phyloP scores from a whole-genome alignment of 2,329 filamentous ascomycete genomes.

The Bipolaris sorokiniana region DNA sequence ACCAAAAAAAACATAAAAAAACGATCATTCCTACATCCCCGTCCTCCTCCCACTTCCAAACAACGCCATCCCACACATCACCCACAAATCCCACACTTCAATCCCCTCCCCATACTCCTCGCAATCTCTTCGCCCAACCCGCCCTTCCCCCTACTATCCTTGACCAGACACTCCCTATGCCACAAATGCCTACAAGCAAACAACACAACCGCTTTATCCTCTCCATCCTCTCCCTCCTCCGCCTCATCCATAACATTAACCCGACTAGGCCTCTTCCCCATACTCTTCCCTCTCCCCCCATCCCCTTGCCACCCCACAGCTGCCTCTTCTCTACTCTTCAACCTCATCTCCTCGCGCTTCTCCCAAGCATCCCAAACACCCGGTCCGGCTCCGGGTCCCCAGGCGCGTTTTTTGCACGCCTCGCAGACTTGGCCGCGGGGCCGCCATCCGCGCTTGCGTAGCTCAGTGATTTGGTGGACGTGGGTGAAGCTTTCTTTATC shows the following conservation, averaged over 20 bases:
- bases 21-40: too few species aligned
- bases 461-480: conserved; percentile 73
- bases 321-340: conserved; percentile 53
- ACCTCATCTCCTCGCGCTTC: conserved; percentile 52
- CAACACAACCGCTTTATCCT: conserved; percentile 34
- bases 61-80: neutral
- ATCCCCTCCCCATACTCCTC: conserved; percentile 14
- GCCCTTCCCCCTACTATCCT: neutral
- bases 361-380: conserved; percentile 85
- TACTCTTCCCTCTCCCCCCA: conserved; percentile 54
- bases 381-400: conserved; percentile 84
- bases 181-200: conserved; percentile 52
- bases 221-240: conserved; percentile 7
- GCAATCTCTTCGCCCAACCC: neutral
- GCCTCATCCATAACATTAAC: conserved; percentile 12
- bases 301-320: conserved; percentile 43
- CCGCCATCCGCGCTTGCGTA: conserved; percentile 86
- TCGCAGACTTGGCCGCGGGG: conserved; percentile 87
- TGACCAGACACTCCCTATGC: conserved; percentile 47
- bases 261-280: conserved; percentile 24
- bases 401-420: conserved; percentile 78
- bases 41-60: too few species aligned
- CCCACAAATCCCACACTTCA: conserved; percentile 40
- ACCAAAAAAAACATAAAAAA: too few species aligned
- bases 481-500: conserved; percentile 88